These are phyloP conservation scores for Talaromyces sp. DNA, from an alignment of 2,329 filamentous ascomycete species.

Conservation along the genomic window DNA sequence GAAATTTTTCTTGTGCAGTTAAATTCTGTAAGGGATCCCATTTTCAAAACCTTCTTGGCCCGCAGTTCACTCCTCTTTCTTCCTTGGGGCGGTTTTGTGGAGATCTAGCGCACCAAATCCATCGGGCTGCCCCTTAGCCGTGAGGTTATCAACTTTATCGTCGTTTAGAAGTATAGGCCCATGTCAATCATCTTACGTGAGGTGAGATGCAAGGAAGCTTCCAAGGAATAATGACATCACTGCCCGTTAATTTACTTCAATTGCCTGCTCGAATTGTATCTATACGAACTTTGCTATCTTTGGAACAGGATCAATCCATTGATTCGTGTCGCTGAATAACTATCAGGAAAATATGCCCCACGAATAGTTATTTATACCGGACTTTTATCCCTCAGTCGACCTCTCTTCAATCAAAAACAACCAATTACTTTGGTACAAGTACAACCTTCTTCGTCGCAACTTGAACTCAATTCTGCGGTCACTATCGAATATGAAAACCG, in stretches of 20 bases:
- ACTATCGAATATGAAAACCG: not conserved
- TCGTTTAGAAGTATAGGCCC: not conserved
- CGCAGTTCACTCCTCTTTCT: not conserved
- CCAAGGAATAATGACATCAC: not conserved
- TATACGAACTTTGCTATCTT: not conserved
- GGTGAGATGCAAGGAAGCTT: not conserved
- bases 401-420: not conserved
- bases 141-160: not conserved
- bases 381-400: not conserved
- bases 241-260: not conserved
- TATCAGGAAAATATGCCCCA: not conserved
- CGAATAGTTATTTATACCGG: not conserved
- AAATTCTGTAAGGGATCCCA: not conserved
- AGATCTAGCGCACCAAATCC: not conserved
- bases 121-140: not conserved
- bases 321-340: not conserved
- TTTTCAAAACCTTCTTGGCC: not conserved
- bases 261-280: not conserved
- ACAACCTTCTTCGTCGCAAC: not conserved
- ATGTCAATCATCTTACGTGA: not conserved
- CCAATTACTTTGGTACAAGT: not conserved
- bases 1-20: not conserved
- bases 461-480: not conserved
- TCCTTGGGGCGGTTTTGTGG: not conserved
- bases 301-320: not conserved